Evolutionary conservation across 345 rosid genomes (phyloP), one percentile per base, ranked within the genome.

Genomic region (Chamaenerion angustifolium): DNA sequence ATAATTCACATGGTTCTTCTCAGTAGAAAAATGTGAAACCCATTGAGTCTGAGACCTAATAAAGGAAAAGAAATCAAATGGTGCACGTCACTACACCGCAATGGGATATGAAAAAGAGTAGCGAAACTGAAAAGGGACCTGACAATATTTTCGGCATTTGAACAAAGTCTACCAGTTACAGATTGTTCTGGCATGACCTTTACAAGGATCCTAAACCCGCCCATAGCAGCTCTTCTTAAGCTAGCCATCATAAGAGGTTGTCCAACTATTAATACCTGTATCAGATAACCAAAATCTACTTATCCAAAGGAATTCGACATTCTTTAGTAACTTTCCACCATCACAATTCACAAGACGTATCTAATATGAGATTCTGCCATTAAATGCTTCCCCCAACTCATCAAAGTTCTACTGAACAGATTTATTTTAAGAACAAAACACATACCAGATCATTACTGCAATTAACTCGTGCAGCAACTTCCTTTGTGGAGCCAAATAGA

Each of bases 31-130:
- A 58, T 64, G 70, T 16, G 67, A 45, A 56, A 71, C 59, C 59
- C 70, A 72, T 45, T 68, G 62, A 60, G 43, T 45, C 52, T 60
- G 74, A 45, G 77, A 69, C 62, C 89, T 89, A 49, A 16, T 49
- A 43, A 42, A 51, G 21, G n/a, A 11, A 58, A 52, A 25, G 8
- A 47, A 52, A 44, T 18, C 16, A 12, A 21, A 21, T 13, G 13
- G 23, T 8, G 3, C 37, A 17, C 31, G 10, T 18, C 49, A 40
- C 27, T 45, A 6, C 56, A 54, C 17, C 3, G 35, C 12, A 49
- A 19, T 16, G 1, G 12, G 43, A 35, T 16, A 17, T 3, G 8
- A 5, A 21, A 42, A 35, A 13, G 3, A 8, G 19, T 43, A 13
- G 43, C 27, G 52, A 40, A 4, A 45, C 7, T 31, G 13, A 47